These are phyloP conservation scores for Hyphochytrium catenoides DNA, from an alignment of 352 stramenopile genomes.

Conservation along the genomic window DNA sequence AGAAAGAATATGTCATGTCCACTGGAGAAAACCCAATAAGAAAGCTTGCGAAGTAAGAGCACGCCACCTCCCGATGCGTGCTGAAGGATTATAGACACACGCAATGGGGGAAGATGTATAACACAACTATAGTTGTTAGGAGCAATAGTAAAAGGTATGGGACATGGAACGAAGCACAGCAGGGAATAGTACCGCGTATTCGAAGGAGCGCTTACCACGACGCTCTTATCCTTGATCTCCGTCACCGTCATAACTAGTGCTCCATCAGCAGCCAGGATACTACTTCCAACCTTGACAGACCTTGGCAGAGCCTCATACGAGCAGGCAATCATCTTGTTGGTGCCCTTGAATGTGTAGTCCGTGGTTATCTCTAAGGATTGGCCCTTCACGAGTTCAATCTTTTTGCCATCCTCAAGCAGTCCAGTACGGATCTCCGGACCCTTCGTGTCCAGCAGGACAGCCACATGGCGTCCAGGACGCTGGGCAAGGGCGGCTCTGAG, in stretches of 20 bases:
- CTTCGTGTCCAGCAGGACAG: constrained; percentile 90
- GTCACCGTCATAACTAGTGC: constrained; percentile 70
- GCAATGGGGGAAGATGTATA: no score
- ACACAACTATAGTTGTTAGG: no score
- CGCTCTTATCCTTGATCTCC: constrained; percentile 45
- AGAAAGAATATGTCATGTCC: no score
- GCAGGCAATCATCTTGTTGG: constrained; percentile 66
- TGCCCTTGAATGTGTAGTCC: constrained; percentile 55
- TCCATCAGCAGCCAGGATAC: constrained; percentile 83
- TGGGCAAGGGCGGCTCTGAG: constrained; percentile 40
- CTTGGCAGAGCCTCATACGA: constrained; percentile 73
- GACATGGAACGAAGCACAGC: no score
- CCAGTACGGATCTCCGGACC: constrained; percentile 88
- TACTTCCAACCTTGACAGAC: constrained; percentile 66
- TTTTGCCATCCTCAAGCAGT: constrained; percentile 24
- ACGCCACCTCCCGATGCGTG: no score
- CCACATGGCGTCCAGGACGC: constrained; percentile 45
- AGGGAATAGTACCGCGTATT: neutral
- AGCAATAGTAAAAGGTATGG: no score
- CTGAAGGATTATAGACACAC: no score
- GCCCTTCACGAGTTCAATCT: constrained; percentile 15
- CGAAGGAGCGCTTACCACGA: constrained; percentile 16
- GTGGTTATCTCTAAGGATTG: constrained; percentile 17
- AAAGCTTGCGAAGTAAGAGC: no score
- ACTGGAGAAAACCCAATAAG: no score